Base-by-base conservation (phyloP, 169 alveolate species). In the Plasmodium berghei region DNA sequence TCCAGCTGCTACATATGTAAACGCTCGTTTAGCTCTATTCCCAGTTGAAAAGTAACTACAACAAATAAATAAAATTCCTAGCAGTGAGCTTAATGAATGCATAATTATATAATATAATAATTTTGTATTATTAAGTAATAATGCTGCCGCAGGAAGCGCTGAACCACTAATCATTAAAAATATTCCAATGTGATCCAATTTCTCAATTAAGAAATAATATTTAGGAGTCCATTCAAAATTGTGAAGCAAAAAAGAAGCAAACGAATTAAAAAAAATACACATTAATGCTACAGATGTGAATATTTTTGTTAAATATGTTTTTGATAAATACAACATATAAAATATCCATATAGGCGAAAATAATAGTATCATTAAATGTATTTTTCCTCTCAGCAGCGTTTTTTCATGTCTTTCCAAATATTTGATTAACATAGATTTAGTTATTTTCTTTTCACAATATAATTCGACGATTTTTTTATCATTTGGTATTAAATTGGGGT, bases 161-260 rank as follows among this genome's bases (percentile, higher is more conserved):
- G 95, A 87, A 5, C 94, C 95, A 62, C 96, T 94, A 10, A 93
- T 92, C 95, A 93, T 93, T 80, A 93, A 75, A 48, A 93, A 93
- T 42, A 93, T 93, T 22, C 92, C 96, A 59, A 91, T 70, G 66
- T 70, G 88, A 66, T 62, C 72, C 24, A 71, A 40, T 56, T 56
- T 74, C 40, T 61, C 72, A 61, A 63, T 70, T 14, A 46, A 16
- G 14, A 54, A 55, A 54, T 66, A 92, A 28, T 46, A 62, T 73
- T 90, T 46, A 72, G 94, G 85, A 80, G 83, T 69, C 93, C 96
- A 63, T 77, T 85, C 89, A 70, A 91, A 72, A 74, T 88, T 61
- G 46, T 74, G 73, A 73, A 54, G 80, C 71, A 90, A 12, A 56
- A 85, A 62, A 54, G 87, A 80, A 28, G 90, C 90, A 42, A 66